phyloP scores from a whole-genome alignment of 2,329 filamentous ascomycete species.

The Furcasterigmium sp. region DNA sequence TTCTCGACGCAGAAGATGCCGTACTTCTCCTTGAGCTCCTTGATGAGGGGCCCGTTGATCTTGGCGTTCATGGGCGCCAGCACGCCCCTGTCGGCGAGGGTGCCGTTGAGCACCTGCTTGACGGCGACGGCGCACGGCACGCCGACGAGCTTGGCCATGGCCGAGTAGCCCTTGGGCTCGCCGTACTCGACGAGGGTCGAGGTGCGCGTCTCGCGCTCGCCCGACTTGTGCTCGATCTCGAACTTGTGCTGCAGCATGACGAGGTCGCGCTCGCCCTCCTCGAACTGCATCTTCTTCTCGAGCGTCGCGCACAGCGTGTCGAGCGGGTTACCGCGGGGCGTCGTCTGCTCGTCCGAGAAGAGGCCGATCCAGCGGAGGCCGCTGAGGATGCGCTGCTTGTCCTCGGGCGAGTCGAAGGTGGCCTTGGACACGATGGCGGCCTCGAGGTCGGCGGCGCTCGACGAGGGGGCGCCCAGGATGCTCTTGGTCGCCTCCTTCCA shows the following conservation, averaged over 20 bases:
- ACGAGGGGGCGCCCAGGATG: conserved; percentile 65
- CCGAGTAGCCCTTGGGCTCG: conserved; percentile 69
- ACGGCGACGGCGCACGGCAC: conserved; percentile 62
- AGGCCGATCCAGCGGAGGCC: conserved; percentile 69
- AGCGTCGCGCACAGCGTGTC: conserved; percentile 88
- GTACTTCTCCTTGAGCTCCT: conserved; percentile 73
- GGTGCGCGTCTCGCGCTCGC: conserved; percentile 69
- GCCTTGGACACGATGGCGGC: conserved; percentile 72
- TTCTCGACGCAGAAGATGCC: conserved; percentile 70
- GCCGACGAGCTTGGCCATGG: conserved; percentile 81
- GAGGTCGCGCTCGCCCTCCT: conserved; percentile 75
- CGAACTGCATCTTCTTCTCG: conserved; percentile 89
- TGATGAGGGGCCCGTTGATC: conserved; percentile 68
- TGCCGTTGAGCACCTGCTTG: conserved; percentile 71
- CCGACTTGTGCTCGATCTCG: conserved; percentile 77
- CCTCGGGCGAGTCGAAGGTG: conserved; percentile 61
- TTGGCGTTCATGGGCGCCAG: conserved; percentile 71
- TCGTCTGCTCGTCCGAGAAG: conserved; percentile 65
- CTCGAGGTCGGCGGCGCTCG: conserved; percentile 63
- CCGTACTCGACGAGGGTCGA: conserved; percentile 83
- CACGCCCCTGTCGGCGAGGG: conserved; percentile 66
- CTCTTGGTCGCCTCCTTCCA: conserved; percentile 85
- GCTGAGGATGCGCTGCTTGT: conserved; percentile 64
- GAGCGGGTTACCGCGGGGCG: conserved; percentile 70
- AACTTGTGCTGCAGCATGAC: conserved; percentile 81